phyloP scores from a whole-genome alignment of 2,329 filamentous ascomycete genomes.

The Xylaria sp. region DNA sequence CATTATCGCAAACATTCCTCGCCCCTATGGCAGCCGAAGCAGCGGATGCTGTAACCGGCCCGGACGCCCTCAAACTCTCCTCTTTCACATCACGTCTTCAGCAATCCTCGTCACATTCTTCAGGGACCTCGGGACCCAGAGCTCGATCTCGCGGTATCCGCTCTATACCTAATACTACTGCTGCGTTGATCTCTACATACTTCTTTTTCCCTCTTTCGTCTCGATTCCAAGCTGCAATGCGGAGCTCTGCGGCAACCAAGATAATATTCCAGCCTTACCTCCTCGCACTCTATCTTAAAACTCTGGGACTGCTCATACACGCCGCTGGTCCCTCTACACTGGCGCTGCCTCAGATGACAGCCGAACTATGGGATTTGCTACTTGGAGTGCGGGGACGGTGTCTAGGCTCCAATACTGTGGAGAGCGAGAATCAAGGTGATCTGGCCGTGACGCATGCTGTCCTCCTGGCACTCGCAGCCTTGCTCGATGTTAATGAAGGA shows the following conservation, averaged over 20 bases:
- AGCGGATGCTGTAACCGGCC: slow-evolving; percentile 79
- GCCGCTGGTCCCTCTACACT: slow-evolving; percentile 81
- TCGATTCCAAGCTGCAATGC: slow-evolving; percentile 72
- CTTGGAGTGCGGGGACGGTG: slow-evolving; percentile 66
- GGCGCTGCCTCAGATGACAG: slow-evolving; percentile 77
- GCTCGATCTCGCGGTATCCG: slow-evolving; percentile 47
- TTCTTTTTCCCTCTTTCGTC: slow-evolving; percentile 90
- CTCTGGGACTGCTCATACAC: slow-evolving; percentile 80
- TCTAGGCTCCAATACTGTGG: slow-evolving; percentile 44
- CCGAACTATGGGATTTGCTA: slow-evolving; percentile 83
- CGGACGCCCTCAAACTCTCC: slow-evolving; percentile 83
- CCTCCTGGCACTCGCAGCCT: slow-evolving; percentile 76
- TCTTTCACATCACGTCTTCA: slow-evolving; percentile 83
- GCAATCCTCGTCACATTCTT: slow-evolving; percentile 43
- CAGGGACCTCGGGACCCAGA: slow-evolving; percentile 34
- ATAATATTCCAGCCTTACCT: slow-evolving; percentile 77
- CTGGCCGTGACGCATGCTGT: slow-evolving; percentile 73
- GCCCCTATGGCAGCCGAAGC: slow-evolving; percentile 81
- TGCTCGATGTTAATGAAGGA: slow-evolving; percentile 81
- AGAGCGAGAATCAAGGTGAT: slow-evolving; percentile 48
- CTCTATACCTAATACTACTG: slow-evolving; percentile 76
- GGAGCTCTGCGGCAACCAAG: slow-evolving; percentile 45
- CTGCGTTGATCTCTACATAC: slow-evolving; percentile 72
- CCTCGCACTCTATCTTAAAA: slow-evolving; percentile 82
- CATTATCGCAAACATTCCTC: slow-evolving; percentile 74